Base-by-base conservation (phyloP, 129 eudicot genomes). In the Erigeron canadensis region DNA sequence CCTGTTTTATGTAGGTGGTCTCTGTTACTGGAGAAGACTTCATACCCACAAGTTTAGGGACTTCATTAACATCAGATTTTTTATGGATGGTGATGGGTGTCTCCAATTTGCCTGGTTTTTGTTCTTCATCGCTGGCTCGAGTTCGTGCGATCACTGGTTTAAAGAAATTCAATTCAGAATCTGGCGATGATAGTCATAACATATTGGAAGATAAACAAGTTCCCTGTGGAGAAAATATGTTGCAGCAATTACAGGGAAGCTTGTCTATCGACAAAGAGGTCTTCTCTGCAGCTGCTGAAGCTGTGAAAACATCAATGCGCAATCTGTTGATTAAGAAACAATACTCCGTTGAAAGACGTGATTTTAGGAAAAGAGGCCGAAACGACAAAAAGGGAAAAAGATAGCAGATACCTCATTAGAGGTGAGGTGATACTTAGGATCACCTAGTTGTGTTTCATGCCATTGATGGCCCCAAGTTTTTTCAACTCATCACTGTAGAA, bases 1-100 rank as follows among this genome's bases (percentile, higher is more conserved):
- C 8, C 22, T 62, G 22, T 3, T 42, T 38, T 53, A 21, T n/a
- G 5, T 86, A 89, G 98, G 87, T 87, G 74, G 79, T 94, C 76
- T 75, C 86, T 17, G 51, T 87, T 6, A 64, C 34, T 8, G 96
- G 78, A 41, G 98, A 89, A 70, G 84, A 88, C 43, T 94, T 89
- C 74, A 81, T 89, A 38, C 98, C 98, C 10, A 94, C 98, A 51
- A 83, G 87, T 34, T 18, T 89, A 43, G 84, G 86, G 23, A 72
- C 84, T 34, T 58, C 84, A 45, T 71, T 80, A 41, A 67, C 96
- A 28, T 77, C 83, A 48, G 81, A 81, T 13, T 51, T 73, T 7
- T 69, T 94, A 69, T 94, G 98, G 98, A 83, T 89, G 90, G 90
- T 89, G 23, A 89, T 88, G 87, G 98, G 98, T 15, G 97, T 84